These are phyloP conservation scores for Lactifluus volemus DNA, from an alignment of 768 basidiomycete species.

Conservation along the genomic window DNA sequence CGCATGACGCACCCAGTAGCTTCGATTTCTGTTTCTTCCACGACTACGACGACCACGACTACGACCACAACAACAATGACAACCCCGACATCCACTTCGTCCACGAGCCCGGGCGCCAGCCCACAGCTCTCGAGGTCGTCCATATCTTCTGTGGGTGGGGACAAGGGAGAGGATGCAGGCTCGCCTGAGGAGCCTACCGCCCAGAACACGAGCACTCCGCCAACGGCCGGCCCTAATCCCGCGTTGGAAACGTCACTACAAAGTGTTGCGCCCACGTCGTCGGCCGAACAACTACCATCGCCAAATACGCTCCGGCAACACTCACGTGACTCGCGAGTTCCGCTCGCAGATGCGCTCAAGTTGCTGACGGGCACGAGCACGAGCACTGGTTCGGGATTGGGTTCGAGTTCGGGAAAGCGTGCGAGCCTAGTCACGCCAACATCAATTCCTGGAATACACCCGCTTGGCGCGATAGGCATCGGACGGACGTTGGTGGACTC, in stretches of 20 bases:
- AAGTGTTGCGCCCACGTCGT: neutral
- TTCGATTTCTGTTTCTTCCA: slow-evolving; percentile 17
- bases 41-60: slow-evolving; percentile 22
- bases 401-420: slow-evolving; percentile 13
- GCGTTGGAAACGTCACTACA: neutral
- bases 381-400: slow-evolving; percentile 4
- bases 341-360: slow-evolving; percentile 24
- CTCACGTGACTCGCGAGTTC: slow-evolving; percentile 22
- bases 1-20: slow-evolving; percentile 9
- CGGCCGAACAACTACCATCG: neutral
- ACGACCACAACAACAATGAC: slow-evolving; percentile 20
- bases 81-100: no score
- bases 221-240: slow-evolving; percentile 29
- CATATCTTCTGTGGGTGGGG: slow-evolving; percentile 34
- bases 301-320: slow-evolving; percentile 21
- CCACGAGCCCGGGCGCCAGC: no score
- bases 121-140: slow-evolving; percentile 40
- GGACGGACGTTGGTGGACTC: slow-evolving; percentile 29
- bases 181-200: slow-evolving; percentile 32
- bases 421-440: slow-evolving; percentile 27
- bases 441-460: slow-evolving; percentile 34
- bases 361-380: slow-evolving; percentile 9
- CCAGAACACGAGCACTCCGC: slow-evolving; percentile 42
- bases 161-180: neutral
- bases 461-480: slow-evolving; percentile 25